Percentiles rank a stretch among this genome's conserved stretches.
phyloP scores from a whole-genome alignment of 2,329 filamentous ascomycete species.

The Xylaria sp. region DNA sequence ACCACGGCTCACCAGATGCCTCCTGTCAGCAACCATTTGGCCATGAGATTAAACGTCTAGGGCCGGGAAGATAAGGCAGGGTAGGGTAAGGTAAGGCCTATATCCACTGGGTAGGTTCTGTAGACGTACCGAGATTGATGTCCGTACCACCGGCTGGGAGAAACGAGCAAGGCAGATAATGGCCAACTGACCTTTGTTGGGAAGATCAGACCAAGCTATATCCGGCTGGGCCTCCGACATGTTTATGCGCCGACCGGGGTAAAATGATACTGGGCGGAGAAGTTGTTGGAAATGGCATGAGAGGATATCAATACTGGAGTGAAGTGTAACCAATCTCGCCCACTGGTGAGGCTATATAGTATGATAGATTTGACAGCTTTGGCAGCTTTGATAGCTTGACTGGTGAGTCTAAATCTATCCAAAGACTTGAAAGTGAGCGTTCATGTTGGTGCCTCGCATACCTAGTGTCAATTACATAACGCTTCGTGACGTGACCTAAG shows the following conservation, averaged over 20 bases:
- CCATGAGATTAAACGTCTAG: neutral
- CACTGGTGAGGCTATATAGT: slow-evolving; percentile 1
- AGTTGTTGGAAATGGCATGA: slow-evolving; percentile 1
- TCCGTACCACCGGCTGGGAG: slow-evolving; percentile 29
- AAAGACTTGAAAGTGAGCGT: neutral
- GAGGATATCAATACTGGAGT: neutral
- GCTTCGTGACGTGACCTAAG: slow-evolving; percentile 13
- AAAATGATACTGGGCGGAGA: neutral
- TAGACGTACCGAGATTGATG: slow-evolving; percentile 30
- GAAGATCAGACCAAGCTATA: slow-evolving; percentile 29
- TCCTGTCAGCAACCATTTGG: neutral
- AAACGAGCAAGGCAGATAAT: slow-evolving; percentile 28
- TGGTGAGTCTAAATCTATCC: neutral
- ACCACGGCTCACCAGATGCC: slow-evolving; percentile 1
- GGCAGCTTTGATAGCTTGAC: neutral
- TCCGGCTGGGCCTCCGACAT: slow-evolving; percentile 19
- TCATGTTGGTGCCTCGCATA: no score
- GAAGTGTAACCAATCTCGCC: neutral
- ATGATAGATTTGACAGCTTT: neutral
- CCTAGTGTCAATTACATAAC: no score
- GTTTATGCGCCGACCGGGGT: slow-evolving; percentile 11
- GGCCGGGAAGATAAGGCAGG: neutral
- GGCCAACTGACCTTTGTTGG: slow-evolving; percentile 28
- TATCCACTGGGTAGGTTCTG: neutral
- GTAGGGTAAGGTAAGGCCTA: no score